phyloP scores from a whole-genome alignment of 176 grass and related monocot species.

The Raddia guianensis region DNA sequence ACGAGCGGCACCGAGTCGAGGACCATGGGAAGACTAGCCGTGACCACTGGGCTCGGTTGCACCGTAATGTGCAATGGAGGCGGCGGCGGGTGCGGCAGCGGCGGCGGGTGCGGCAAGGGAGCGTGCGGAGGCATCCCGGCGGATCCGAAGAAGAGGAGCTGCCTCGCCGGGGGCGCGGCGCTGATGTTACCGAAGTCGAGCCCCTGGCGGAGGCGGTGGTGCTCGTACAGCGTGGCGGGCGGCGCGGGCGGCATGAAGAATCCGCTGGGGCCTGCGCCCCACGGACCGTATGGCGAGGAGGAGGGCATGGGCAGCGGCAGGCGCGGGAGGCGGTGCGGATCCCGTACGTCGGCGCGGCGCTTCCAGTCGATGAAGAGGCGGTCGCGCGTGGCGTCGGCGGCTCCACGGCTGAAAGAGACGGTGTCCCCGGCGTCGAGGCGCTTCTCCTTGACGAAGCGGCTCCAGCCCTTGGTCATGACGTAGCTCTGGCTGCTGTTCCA shows the following conservation, averaged over 20 bases:
- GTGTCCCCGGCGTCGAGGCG: constrained; percentile 79
- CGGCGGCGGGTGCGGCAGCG: constrained; percentile 3
- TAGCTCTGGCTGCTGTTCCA: constrained; percentile 99
- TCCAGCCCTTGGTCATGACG: constrained; percentile 95
- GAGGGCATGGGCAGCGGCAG: constrained; percentile 46
- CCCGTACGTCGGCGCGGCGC: constrained; percentile 53
- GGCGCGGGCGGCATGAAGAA: constrained; percentile 66
- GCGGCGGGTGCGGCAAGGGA: constrained; percentile 43
- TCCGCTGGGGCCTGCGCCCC: constrained; percentile 41
- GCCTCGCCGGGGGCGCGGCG: constrained; percentile 23
- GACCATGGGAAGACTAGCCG: constrained; percentile 50
- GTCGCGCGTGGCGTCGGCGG: constrained; percentile 44
- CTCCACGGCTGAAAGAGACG: constrained; percentile 78
- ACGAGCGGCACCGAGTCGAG: constrained; percentile 68
- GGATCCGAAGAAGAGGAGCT: constrained; percentile 60
- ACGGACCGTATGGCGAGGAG: constrained; percentile 35
- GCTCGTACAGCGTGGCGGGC: constrained; percentile 78
- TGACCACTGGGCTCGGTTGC: constrained; percentile 38
- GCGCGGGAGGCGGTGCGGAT: constrained; percentile 43
- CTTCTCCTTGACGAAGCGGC: constrained; percentile 92
- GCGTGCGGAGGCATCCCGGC: constrained; percentile 30
- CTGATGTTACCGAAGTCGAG: constrained; percentile 51
- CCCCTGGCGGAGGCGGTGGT: constrained; percentile 73
- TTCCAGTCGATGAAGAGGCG: constrained; percentile 91
- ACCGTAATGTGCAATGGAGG: constrained; percentile 50